These are phyloP conservation scores for Penicillium cinerascens DNA, from an alignment of 495 filamentous ascomycete genomes.

Conservation along the genomic window DNA sequence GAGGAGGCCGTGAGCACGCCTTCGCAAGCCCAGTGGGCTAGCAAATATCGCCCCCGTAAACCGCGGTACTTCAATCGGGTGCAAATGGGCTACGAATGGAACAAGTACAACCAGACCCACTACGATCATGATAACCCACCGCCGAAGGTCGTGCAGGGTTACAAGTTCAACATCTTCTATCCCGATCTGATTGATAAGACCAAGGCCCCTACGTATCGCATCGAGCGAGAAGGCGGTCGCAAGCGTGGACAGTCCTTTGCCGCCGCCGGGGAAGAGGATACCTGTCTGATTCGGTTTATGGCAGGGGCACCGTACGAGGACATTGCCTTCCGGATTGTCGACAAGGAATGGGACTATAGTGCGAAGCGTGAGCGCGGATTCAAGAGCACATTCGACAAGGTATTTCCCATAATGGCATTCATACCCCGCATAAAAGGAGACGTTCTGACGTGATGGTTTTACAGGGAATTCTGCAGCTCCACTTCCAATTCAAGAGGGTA, in stretches of 20 bases:
- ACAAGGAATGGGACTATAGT: constrained; percentile 98
- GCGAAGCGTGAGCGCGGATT: constrained; percentile 94
- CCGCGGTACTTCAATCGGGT: constrained; percentile 97
- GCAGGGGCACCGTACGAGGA: constrained; percentile 96
- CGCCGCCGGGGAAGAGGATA: constrained; percentile 95
- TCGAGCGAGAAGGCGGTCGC: constrained; percentile 86
- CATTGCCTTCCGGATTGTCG: constrained; percentile 94
- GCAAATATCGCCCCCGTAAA: constrained; percentile 88
- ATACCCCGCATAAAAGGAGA: background rate
- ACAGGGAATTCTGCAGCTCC: constrained; percentile 91
- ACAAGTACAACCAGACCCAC: constrained; percentile 99
- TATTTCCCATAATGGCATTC: constrained; percentile 39
- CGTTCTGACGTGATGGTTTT: constrained; percentile 9
- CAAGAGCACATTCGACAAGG: constrained; percentile 96
- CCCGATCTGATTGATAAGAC: constrained; percentile 96
- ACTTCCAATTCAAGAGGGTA: constrained; percentile 95
- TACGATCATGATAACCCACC: constrained; percentile 99
- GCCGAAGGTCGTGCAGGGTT: constrained; percentile 96
- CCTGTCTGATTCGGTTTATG: constrained; percentile 93
- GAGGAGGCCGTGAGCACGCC: constrained; percentile 75
- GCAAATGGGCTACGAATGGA: constrained; percentile 99
- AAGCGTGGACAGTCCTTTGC: constrained; percentile 89
- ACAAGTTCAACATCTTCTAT: constrained; percentile 99
- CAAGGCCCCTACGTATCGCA: constrained; percentile 91
- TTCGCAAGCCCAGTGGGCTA: constrained; percentile 74